These are phyloP conservation scores for Pichia sp. DNA, from an alignment of 1,139 yeast genomes.

Conservation along the genomic window DNA sequence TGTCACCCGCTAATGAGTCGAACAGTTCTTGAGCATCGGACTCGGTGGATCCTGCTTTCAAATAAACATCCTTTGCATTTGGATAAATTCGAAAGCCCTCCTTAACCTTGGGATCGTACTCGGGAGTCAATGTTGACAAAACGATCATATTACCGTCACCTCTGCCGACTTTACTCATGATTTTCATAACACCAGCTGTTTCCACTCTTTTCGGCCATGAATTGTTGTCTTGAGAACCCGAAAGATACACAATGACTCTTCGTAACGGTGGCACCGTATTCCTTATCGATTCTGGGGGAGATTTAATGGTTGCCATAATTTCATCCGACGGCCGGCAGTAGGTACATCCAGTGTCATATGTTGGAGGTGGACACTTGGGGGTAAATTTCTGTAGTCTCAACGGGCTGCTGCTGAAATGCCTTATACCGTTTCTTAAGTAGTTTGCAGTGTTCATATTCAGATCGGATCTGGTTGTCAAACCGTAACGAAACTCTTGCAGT, in stretches of 20 bases:
- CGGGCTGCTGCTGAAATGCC: too few species aligned
- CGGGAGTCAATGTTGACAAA: conserved; percentile 5
- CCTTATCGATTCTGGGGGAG: conserved; percentile 27
- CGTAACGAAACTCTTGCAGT: too few species aligned
- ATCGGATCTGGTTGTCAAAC: too few species aligned
- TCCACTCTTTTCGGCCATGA: conserved; percentile 57
- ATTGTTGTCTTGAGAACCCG: conserved; percentile 27
- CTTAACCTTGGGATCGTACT: conserved; percentile 1
- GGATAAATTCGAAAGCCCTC: conserved; percentile 10
- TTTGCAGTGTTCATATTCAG: too few species aligned
- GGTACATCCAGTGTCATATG: conserved; percentile 55
- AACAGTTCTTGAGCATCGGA: conserved; percentile 1
- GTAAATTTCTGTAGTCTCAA: too few species aligned
- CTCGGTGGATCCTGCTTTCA: background rate
- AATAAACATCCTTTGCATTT: conserved; percentile 4
- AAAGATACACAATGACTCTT: conserved; percentile 49
- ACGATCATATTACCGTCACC: conserved; percentile 11
- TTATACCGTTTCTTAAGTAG: too few species aligned
- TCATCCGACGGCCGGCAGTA: conserved; percentile 36
- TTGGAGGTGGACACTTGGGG: conserved; percentile 41
- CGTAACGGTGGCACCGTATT: conserved; percentile 43
- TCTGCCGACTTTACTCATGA: conserved; percentile 7
- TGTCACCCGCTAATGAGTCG: conserved; percentile 6
- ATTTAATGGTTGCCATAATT: conserved; percentile 3
- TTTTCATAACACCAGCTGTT: conserved; percentile 26